Base-by-base conservation (phyloP, 148 eudicot genomes). In the Chenopodium formosanum region DNA sequence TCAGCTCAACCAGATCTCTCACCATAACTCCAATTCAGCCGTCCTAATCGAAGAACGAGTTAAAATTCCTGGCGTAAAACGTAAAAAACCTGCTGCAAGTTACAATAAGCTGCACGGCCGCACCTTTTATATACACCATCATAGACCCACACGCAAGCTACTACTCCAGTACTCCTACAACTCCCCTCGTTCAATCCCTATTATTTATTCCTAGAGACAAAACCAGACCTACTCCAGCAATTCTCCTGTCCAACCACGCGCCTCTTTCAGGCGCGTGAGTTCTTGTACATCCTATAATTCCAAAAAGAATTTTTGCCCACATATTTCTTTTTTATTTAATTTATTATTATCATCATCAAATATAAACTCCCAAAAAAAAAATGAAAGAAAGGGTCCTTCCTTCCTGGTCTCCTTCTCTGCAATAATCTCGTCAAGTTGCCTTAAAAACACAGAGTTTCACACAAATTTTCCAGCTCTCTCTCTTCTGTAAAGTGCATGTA, bases 371-470 rank as follows among this genome's bases (percentile, higher is more conserved):
- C 44, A 3, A 67, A 25, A 25, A 27, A 37, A n/a, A 23, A 20
- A 34, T 1, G 52, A 17, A 69, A 56, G 52, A 32, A 69, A 56
- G 67, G 52, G 69, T 50, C 77, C 80, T 73, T 79, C 79, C 82
- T 83, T 84, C 86, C 86, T 80, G 48, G 80, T 75, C 76, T 58
- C 64, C 71, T 74, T 78, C 81, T 73, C 74, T 83, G 78, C 79
- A 84, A 75, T 84, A 75, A 84, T 84, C 86, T 84, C 71, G 70
- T 6, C 76, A 66, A 83, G 70, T 83, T 83, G 85, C 60, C 85
- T 40, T 63, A 29, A 32, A 58, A 74, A 76, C 84, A 70, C 29
- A 53, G 40, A 74, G 40, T 74, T 11, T 14, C 50, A 7, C 76
- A 64, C 62, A 56, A n/a, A 40, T 67, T 75, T 84, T 84, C 86